phyloP scores from a whole-genome alignment of 345 rosid genomes.

The Durio zibethinus region DNA sequence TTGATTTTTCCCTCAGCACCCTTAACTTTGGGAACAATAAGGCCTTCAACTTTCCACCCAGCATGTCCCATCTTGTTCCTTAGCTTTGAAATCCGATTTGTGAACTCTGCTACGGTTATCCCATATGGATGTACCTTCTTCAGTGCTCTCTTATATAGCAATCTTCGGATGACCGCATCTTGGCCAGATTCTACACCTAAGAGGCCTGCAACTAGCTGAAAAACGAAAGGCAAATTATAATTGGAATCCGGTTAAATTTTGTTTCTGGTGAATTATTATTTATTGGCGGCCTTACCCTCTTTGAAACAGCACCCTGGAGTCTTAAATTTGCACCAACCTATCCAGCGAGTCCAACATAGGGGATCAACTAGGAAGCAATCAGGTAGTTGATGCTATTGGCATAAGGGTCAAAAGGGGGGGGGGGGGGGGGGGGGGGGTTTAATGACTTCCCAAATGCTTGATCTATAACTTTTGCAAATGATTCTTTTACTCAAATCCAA shows the following conservation, averaged over 20 bases:
- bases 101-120: constrained; percentile 42
- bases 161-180: constrained; percentile 64
- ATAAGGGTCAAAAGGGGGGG: constrained; percentile 75
- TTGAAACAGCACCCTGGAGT: constrained; percentile 43
- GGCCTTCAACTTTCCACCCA: constrained; percentile 58
- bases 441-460: constrained; percentile 47
- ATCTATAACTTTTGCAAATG: constrained; percentile 55
- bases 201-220: constrained; percentile 75
- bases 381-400: constrained; percentile 52
- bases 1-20: constrained; percentile 41
- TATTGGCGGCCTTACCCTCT: constrained; percentile 37
- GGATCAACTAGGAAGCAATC: constrained; percentile 69
- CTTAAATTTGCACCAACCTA: constrained; percentile 76
- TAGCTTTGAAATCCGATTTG: constrained; percentile 28
- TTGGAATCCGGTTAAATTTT: not conserved
- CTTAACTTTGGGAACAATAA: constrained; percentile 20
- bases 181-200: constrained; percentile 79
- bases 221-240: not conserved
- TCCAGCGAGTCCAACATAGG: constrained; percentile 80
- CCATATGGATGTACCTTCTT: constrained; percentile 38
- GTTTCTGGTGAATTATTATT: not conserved
- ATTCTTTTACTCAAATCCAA: constrained; percentile 52
- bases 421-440: too few relatives aligned
- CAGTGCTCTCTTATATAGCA: constrained; percentile 40
- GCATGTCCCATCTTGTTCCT: constrained; percentile 35